These are phyloP conservation scores for Cucurbita maxima DNA, from an alignment of 306 rosid genomes.

Conservation along the genomic window DNA sequence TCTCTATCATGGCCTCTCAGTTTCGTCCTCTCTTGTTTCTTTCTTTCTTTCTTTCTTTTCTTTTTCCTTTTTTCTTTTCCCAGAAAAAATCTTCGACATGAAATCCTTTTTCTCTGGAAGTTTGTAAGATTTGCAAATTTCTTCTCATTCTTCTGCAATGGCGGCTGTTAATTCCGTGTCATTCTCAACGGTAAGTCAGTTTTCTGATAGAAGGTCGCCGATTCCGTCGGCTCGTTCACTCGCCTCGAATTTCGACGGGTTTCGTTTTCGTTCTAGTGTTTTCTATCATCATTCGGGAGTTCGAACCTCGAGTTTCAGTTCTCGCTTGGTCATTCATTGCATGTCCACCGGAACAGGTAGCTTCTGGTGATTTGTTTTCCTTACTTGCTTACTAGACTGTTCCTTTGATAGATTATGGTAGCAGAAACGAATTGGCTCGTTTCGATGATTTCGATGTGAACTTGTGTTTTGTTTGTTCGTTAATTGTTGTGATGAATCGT, in stretches of 20 bases:
- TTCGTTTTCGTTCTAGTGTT: constrained; percentile 24
- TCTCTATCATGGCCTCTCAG: constrained; percentile 21
- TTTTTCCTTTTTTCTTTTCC: too few species aligned
- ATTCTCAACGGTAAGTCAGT: constrained; percentile 41
- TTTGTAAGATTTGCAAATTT: constrained; percentile 1
- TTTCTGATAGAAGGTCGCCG: constrained; percentile 27
- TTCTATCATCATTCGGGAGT: constrained; percentile 18
- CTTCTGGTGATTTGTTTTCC: neutral
- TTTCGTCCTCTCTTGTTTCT: neutral
- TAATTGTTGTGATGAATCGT: neutral
- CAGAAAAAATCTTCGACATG: constrained; percentile 9
- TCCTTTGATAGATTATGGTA: neutral
- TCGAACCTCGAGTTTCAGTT: constrained; percentile 20
- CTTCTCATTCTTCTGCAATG: constrained; percentile 20
- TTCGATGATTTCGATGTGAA: neutral
- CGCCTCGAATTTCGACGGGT: constrained; percentile 26
- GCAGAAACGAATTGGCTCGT: neutral
- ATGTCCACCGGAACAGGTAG: constrained; percentile 45
- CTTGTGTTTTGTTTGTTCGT: neutral
- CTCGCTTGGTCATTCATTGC: constrained; percentile 53
- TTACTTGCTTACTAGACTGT: neutral
- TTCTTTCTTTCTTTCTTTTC: neutral
- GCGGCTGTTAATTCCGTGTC: constrained; percentile 60
- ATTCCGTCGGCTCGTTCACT: constrained; percentile 27
- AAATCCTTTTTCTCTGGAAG: constrained; percentile 17